Conservation (phyloP, 176 grass and related monocot species). For the sorghum (Sorghum bicolor) region Sorghum_bicolor_NCBIv3 NC_012872.2:55916501-55917000, state of each 20-base stretch:
- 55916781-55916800: background rate
- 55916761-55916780: background rate
- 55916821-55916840: background rate
- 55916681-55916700: background rate
- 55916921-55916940: slow-evolving; percentile 63
- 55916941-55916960: slow-evolving; percentile 75
- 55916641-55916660: background rate
- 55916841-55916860: slow-evolving; percentile 44
- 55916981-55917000: slow-evolving; percentile 77
- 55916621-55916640: slow-evolving; percentile 1
- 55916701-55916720: background rate
- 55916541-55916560: background rate
- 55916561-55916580: background rate
- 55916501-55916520: background rate
- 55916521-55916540: background rate
- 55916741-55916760: background rate
- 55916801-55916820: background rate
- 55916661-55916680: background rate
- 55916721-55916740: background rate
- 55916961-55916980: slow-evolving; percentile 46
- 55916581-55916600: background rate
- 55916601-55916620: background rate
- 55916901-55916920: slow-evolving; percentile 47
- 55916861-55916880: slow-evolving; percentile 74
- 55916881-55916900: slow-evolving; percentile 77